Conservation (phyloP, 164 flowering plant genomes). For the Piper longum region DNA sequence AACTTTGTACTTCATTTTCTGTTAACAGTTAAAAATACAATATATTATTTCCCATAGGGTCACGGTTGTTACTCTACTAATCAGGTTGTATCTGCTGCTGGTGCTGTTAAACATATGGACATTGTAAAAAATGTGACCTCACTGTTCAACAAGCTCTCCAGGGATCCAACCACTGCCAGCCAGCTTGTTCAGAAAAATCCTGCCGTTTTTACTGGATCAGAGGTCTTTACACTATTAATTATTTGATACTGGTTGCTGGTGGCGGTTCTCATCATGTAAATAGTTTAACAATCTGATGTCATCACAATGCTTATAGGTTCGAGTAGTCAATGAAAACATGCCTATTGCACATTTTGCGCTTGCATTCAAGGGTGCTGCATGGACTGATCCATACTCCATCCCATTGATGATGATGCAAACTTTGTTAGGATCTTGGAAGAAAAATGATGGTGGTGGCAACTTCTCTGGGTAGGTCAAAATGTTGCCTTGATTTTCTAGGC, state of each 20-base stretch:
- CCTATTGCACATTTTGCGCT: conserved; percentile 83
- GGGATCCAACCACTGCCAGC: conserved; percentile 49
- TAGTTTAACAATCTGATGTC: conserved; percentile 1
- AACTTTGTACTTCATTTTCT: not conserved
- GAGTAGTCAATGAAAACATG: conserved; percentile 58
- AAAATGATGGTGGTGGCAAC: conserved; percentile 55
- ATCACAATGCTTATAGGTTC: conserved; percentile 30
- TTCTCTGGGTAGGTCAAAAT: conserved; percentile 50
- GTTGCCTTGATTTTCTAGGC: too few species aligned
- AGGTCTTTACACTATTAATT: conserved; percentile 26
- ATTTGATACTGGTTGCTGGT: not conserved
- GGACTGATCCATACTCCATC: conserved; percentile 88
- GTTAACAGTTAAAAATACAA: too few species aligned
- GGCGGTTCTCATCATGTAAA: not conserved
- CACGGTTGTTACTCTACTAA: too few species aligned
- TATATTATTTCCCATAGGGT: too few species aligned
- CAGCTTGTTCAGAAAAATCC: conserved; percentile 57
- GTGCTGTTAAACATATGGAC: conserved; percentile 8
- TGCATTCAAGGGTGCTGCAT: conserved; percentile 74
- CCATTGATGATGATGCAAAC: conserved; percentile 82
- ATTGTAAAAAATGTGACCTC: conserved; percentile 7
- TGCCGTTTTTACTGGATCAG: conserved; percentile 69
- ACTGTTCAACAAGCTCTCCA: conserved; percentile 5
- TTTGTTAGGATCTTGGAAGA: conserved; percentile 79
- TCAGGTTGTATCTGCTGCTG: conserved; percentile 15